Conservation (phyloP, 2,329 filamentous ascomycete genomes). For the Mariannaea elegans region DNA sequence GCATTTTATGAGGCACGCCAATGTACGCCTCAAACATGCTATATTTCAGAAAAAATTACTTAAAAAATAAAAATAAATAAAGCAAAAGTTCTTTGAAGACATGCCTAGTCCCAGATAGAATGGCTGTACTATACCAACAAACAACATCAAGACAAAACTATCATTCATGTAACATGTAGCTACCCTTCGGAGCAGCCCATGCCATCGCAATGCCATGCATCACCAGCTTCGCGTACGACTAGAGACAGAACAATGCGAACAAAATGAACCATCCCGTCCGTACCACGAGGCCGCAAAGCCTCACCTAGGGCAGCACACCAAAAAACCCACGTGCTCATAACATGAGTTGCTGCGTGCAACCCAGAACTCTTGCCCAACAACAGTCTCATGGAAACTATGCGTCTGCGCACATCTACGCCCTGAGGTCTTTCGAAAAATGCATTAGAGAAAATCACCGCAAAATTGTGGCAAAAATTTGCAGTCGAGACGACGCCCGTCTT, state of each 20-base stretch:
- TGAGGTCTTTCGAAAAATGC: no score
- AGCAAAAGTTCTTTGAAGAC: no score
- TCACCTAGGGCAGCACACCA: background rate
- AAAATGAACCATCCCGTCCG: constrained; percentile 7
- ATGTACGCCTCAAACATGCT: no score
- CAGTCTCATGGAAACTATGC: no score
- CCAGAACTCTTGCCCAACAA: no score
- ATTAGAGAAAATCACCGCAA: no score
- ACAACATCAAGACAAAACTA: background rate
- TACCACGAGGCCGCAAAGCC: constrained; percentile 1
- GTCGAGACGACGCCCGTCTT: background rate
- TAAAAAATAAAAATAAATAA: no score
- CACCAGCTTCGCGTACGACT: constrained; percentile 18
- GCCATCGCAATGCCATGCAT: constrained; percentile 10
- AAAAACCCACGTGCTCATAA: background rate
- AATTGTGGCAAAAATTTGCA: background rate
- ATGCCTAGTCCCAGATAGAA: no score
- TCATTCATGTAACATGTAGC: background rate
- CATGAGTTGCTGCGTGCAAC: constrained; percentile 1
- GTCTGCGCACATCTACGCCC: no score
- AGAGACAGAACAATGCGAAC: background rate
- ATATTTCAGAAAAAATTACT: no score
- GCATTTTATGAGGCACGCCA: no score
- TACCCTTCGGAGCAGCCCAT: constrained; percentile 1
- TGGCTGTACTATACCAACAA: background rate